Evolutionary conservation across 495 filamentous ascomycete genomes (phyloP).

Genomic region (Filosporella fistucella): DNA sequence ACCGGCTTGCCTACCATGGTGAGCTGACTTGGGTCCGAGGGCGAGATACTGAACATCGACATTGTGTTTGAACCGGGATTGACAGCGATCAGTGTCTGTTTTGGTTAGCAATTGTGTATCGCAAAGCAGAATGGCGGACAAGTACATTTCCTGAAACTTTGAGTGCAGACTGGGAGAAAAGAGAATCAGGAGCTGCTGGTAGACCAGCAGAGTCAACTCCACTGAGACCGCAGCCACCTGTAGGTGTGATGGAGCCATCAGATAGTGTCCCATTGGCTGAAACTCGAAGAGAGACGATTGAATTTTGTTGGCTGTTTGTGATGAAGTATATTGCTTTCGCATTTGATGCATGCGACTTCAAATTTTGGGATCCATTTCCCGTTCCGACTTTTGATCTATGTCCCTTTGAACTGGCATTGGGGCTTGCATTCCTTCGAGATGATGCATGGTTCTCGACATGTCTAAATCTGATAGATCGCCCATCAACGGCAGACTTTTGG

Average conservation of each 20-base stretch:
- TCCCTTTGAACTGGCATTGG: too few relatives aligned
- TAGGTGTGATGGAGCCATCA: conserved; percentile 29
- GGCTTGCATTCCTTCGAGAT: too few relatives aligned
- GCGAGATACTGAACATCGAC: conserved; percentile 46
- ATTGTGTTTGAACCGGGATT: conserved; percentile 58
- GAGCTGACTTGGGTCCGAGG: conserved; percentile 38
- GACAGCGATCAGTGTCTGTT: conserved; percentile 47
- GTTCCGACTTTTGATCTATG: too few relatives aligned
- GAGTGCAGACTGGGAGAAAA: conserved; percentile 46
- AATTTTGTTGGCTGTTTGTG: conserved; percentile 42
- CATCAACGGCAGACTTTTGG: too few relatives aligned
- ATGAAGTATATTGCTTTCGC: conserved; percentile 48
- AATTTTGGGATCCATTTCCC: too few relatives aligned
- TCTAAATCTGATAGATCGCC: too few relatives aligned
- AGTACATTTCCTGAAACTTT: conserved; percentile 43
- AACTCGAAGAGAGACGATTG: conserved; percentile 42
- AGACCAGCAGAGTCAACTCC: conserved; percentile 28
- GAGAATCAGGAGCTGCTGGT: conserved; percentile 43
- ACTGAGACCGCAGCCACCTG: conserved; percentile 34
- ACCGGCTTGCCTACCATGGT: conserved; percentile 37
- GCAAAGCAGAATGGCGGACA: too few relatives aligned
- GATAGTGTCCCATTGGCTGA: conserved; percentile 37
- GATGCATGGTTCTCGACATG: too few relatives aligned
- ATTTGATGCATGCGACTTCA: conserved; percentile 12
- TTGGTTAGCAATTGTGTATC: not conserved